Percentiles rank a stretch among this genome's conserved stretches.
Evolutionary conservation across 208 protist species (phyloP).

Genomic region (Leishmania braziliensis): DNA sequence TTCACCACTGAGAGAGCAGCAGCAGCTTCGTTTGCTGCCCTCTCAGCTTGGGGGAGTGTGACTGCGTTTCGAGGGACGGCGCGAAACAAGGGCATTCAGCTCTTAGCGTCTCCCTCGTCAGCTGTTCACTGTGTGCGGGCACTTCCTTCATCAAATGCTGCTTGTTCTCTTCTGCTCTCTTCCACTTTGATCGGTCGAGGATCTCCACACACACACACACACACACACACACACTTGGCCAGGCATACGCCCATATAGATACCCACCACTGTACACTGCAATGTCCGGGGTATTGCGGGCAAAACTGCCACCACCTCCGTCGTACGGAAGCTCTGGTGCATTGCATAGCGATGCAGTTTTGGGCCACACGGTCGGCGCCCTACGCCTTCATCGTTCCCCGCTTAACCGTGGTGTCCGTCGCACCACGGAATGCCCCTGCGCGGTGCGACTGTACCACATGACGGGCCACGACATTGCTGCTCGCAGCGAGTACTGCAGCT

Average conservation of each 20-base stretch:
- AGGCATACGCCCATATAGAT: neutral
- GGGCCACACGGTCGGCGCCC: neutral
- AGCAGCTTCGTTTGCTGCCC: too few species aligned
- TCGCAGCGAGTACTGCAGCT: conserved; percentile 38
- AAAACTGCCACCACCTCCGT: neutral
- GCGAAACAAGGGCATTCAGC: too few species aligned
- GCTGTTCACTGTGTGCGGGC: neutral
- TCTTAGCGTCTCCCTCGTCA: neutral
- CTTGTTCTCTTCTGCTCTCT: neutral
- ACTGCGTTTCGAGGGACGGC: too few species aligned
- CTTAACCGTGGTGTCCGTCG: conserved; percentile 31
- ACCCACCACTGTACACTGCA: neutral
- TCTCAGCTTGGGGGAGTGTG: too few species aligned
- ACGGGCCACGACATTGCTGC: conserved; percentile 19
- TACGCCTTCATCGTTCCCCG: conserved; percentile 7
- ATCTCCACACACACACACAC: neutral
- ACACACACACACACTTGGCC: neutral
- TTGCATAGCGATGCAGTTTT: neutral
- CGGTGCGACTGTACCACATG: conserved; percentile 48
- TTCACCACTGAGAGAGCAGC: too few species aligned
- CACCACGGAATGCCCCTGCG: conserved; percentile 47
- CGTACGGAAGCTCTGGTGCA: neutral
- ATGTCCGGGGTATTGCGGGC: conserved; percentile 3
- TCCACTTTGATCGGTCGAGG: neutral
- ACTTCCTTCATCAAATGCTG: neutral